phyloP scores from a whole-genome alignment of 2,329 filamentous ascomycete species.

The Venturia oleaginea region DNA sequence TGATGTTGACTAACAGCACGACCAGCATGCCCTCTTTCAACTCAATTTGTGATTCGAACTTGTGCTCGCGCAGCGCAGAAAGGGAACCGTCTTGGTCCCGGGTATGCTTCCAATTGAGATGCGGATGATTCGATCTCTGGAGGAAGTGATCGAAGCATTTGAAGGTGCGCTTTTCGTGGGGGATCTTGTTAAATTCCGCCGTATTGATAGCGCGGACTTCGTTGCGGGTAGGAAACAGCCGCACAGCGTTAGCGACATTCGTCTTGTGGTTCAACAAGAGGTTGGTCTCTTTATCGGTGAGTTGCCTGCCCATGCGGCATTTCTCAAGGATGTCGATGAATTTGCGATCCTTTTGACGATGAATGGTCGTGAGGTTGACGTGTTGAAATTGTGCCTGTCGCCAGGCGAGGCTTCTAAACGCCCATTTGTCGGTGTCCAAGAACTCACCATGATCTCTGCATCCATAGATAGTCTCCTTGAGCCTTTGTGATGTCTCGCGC shows the following conservation, averaged over 20 bases:
- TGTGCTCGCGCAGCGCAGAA: conserved; percentile 35
- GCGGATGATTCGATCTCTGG: conserved; percentile 24
- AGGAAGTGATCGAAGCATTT: conserved; percentile 34
- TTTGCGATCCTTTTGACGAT: conserved; percentile 45
- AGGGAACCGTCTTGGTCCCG: conserved; percentile 22
- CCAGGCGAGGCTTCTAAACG: conserved; percentile 50
- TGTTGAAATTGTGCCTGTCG: conserved; percentile 43
- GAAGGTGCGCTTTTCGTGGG: conserved; percentile 21
- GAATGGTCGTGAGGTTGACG: conserved; percentile 45
- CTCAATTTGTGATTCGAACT: conserved; percentile 34
- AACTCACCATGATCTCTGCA: conserved; percentile 32
- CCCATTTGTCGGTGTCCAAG: conserved; percentile 48
- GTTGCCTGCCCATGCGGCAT: conserved; percentile 38
- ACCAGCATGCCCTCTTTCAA: conserved; percentile 46
- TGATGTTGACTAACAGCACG: conserved; percentile 44
- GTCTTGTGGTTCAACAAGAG: conserved; percentile 39
- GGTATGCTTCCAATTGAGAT: conserved; percentile 18
- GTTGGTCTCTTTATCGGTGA: conserved; percentile 30
- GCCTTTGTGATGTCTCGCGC: conserved; percentile 21
- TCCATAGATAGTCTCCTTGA: conserved; percentile 21
- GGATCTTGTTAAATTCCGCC: conserved; percentile 25
- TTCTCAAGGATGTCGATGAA: conserved; percentile 51
- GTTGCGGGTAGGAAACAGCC: conserved; percentile 35
- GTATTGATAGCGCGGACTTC: conserved; percentile 28
- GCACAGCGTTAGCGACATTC: conserved; percentile 35